A percentile compares a stretch with the other conserved stretches of the same genome.
Evolutionary conservation across 164 flowering plant genomes (phyloP).

Genomic region (Vitis riparia): DNA sequence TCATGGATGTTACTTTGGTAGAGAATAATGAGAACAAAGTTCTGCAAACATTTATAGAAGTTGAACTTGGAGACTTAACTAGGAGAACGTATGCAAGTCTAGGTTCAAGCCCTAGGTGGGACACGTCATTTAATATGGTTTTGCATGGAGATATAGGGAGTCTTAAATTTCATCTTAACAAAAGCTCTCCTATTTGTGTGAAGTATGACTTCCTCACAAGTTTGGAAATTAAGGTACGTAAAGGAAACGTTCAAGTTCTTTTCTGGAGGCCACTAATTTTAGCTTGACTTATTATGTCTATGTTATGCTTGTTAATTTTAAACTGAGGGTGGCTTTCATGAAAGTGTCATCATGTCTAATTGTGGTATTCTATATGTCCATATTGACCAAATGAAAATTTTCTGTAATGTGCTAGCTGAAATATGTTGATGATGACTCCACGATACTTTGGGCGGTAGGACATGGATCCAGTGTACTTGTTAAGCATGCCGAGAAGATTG

Average conservation of each 20-base stretch:
- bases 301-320: background rate
- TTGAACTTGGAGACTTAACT: slow-evolving; percentile 78
- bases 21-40: slow-evolving; percentile 36
- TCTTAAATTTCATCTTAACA: slow-evolving; percentile 68
- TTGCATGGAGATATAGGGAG: slow-evolving; percentile 69
- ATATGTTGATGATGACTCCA: slow-evolving; percentile 80
- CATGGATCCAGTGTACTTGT: slow-evolving; percentile 57
- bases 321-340: no score
- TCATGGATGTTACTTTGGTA: slow-evolving; percentile 24
- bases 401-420: slow-evolving; percentile 20
- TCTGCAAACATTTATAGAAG: slow-evolving; percentile 75
- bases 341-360: no score
- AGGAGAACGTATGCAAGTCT: slow-evolving; percentile 59
- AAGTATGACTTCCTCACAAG: slow-evolving; percentile 73
- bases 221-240: slow-evolving; percentile 83
- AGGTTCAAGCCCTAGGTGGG: slow-evolving; percentile 75
- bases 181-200: slow-evolving; percentile 56
- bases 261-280: background rate
- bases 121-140: slow-evolving; percentile 79
- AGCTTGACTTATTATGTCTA: background rate
- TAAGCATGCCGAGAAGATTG: slow-evolving; percentile 57
- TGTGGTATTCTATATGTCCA: background rate
- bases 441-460: slow-evolving; percentile 90
- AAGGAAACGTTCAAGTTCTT: background rate
- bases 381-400: slow-evolving; percentile 51